Conservation (phyloP, 2,329 filamentous ascomycete genomes). For the Zymoseptoria pseudotritici region DNA sequence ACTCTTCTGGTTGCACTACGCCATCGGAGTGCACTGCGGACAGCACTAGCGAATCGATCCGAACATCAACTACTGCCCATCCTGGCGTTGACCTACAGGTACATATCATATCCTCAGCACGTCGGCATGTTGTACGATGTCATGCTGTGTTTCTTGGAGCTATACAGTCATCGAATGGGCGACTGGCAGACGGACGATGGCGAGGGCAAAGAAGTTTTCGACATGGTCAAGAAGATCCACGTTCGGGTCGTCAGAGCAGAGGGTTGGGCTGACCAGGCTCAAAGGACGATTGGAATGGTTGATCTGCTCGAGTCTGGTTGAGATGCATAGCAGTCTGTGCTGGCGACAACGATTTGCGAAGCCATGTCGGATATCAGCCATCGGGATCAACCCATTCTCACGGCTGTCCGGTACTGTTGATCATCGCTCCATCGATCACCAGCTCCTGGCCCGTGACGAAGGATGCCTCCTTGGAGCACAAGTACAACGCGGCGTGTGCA, state of each 20-base stretch:
- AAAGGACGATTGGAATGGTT: constrained; percentile 79
- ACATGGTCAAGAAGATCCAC: constrained; percentile 64
- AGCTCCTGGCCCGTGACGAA: constrained; percentile 55
- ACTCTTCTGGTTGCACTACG: constrained; percentile 77
- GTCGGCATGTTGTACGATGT: constrained; percentile 76
- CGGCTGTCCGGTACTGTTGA: constrained; percentile 15
- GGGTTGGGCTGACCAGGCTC: constrained; percentile 75
- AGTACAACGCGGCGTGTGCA: constrained; percentile 49
- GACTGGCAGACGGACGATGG: constrained; percentile 26
- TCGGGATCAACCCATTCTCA: background rate
- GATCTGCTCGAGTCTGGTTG: constrained; percentile 60
- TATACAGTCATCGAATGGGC: constrained; percentile 75
- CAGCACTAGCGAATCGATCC: constrained; percentile 72
- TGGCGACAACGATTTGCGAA: background rate
- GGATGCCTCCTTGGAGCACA: constrained; percentile 51
- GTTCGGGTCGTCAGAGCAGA: constrained; percentile 67
- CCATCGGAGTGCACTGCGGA: constrained; percentile 76
- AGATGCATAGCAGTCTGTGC: constrained; percentile 2
- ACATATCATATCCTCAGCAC: constrained; percentile 77
- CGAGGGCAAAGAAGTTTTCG: constrained; percentile 22
- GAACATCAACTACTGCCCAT: constrained; percentile 75
- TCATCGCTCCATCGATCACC: constrained; percentile 27
- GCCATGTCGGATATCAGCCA: background rate
- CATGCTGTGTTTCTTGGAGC: constrained; percentile 71
- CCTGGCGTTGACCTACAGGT: constrained; percentile 70